Evolutionary conservation across 768 basidiomycete species (phyloP).

Genomic region (Sarcomyxa edulis): DNA sequence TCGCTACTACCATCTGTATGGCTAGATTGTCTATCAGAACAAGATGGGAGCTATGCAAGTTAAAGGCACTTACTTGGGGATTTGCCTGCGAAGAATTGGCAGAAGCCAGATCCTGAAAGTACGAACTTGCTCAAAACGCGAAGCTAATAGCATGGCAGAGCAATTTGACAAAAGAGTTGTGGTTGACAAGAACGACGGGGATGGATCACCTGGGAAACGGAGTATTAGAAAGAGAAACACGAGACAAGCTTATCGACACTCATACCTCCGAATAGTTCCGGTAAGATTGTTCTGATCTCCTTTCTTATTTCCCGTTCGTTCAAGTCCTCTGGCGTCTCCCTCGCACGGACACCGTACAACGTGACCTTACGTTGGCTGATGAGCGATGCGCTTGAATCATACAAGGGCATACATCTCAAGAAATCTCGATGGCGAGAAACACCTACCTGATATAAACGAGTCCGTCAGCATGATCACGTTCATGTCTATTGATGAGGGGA

Average conservation of each 20-base stretch:
- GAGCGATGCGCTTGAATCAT: slow-evolving; percentile 51
- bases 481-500: background rate
- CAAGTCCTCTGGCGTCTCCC: slow-evolving; percentile 66
- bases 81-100: slow-evolving; percentile 56
- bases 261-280: slow-evolving; percentile 63
- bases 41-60: background rate
- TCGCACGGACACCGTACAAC: slow-evolving; percentile 61
- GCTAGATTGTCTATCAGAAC: background rate
- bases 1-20: slow-evolving; percentile 15
- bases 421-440: slow-evolving; percentile 66
- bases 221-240: background rate
- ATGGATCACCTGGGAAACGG: slow-evolving; percentile 24
- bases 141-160: slow-evolving; percentile 40
- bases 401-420: slow-evolving; percentile 68
- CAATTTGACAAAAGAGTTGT: slow-evolving; percentile 38
- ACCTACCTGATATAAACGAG: slow-evolving; percentile 25
- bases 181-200: slow-evolving; percentile 25
- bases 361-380: slow-evolving; percentile 65
- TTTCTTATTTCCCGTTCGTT: slow-evolving; percentile 68
- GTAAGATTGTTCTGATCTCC: slow-evolving; percentile 60
- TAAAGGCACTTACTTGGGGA: slow-evolving; percentile 36
- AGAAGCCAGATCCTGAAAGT: slow-evolving; percentile 69
- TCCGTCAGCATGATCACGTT: slow-evolving; percentile 10
- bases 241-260: background rate
- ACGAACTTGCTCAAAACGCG: slow-evolving; percentile 72